These are phyloP conservation scores for Neonectria hederae DNA, from an alignment of 2,329 filamentous ascomycete genomes.

Conservation along the genomic window DNA sequence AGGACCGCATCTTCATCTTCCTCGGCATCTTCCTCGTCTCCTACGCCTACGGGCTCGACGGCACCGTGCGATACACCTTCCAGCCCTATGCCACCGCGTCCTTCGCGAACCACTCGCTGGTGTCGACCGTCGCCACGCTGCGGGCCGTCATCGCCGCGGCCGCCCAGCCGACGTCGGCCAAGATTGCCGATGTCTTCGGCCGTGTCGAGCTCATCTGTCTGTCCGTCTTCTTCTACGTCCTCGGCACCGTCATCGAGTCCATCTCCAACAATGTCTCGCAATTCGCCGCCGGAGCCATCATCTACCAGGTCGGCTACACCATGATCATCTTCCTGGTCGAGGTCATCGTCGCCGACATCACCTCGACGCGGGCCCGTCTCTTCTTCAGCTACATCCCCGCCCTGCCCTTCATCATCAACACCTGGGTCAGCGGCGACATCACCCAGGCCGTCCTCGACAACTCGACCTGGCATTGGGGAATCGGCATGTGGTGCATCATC, in stretches of 20 bases:
- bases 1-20: constrained; percentile 67
- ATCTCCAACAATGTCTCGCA: constrained; percentile 56
- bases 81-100: constrained; percentile 64
- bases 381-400: constrained; percentile 73
- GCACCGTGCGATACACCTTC: constrained; percentile 64
- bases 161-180: constrained; percentile 66
- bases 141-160: constrained; percentile 69
- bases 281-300: constrained; percentile 66
- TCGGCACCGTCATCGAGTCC: constrained; percentile 67
- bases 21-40: constrained; percentile 69
- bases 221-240: constrained; percentile 69
- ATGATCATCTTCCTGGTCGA: constrained; percentile 69
- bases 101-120: constrained; percentile 62
- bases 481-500: constrained; percentile 73
- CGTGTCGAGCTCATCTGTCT: constrained; percentile 65
- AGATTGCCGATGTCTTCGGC: constrained; percentile 72
- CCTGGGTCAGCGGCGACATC: constrained; percentile 71
- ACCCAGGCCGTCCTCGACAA: constrained; percentile 56
- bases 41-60: constrained; percentile 71
- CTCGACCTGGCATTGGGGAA: constrained; percentile 69
- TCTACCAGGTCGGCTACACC: constrained; percentile 73
- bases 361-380: constrained; percentile 69
- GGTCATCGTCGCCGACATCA: constrained; percentile 71
- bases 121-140: constrained; percentile 67
- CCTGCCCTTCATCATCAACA: constrained; percentile 69